A percentile compares a stretch with the other conserved stretches of the same genome.
Evolutionary conservation across 495 filamentous ascomycete genomes (phyloP).

Genomic region (Lindgomyces ingoldianus): DNA sequence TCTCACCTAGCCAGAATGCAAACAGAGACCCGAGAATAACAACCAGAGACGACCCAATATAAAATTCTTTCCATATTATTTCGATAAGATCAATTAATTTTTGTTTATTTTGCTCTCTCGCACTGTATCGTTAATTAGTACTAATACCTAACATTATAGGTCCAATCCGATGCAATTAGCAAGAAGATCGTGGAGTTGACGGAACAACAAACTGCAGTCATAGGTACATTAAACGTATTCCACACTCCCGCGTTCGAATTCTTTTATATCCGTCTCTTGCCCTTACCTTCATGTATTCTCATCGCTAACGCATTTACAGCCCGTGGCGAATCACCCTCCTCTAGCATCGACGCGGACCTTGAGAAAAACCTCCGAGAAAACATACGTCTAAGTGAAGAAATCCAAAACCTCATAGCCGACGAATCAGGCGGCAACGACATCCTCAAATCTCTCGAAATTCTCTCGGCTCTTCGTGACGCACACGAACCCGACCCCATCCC

Average conservation of each 20-base stretch:
- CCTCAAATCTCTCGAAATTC: slow-evolving; percentile 60
- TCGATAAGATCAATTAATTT: too few relatives aligned
- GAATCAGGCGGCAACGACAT: slow-evolving; percentile 53
- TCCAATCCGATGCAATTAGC: slow-evolving; percentile 47
- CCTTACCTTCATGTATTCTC: background rate
- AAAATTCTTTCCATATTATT: too few relatives aligned
- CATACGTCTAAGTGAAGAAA: slow-evolving; percentile 63
- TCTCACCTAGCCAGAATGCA: too few relatives aligned
- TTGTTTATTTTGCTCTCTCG: too few relatives aligned
- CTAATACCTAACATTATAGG: slow-evolving; percentile 25
- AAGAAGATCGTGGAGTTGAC: slow-evolving; percentile 58
- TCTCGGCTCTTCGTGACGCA: slow-evolving; percentile 60
- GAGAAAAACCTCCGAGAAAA: slow-evolving; percentile 63
- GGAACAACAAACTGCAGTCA: slow-evolving; percentile 45
- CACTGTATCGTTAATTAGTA: background rate
- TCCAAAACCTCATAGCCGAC: slow-evolving; percentile 59
- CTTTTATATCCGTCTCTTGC: too few relatives aligned
- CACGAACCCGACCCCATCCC: slow-evolving; percentile 56
- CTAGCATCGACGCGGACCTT: slow-evolving; percentile 49
- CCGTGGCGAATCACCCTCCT: slow-evolving; percentile 30
- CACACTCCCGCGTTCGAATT: too few relatives aligned
- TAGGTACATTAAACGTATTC: too few relatives aligned
- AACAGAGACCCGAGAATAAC: too few relatives aligned
- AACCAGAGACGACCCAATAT: too few relatives aligned
- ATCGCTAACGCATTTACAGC: slow-evolving; percentile 7